These are phyloP conservation scores for Yamadazyma olivae DNA, from an alignment of 805 yeast species.

Conservation along the genomic window DNA sequence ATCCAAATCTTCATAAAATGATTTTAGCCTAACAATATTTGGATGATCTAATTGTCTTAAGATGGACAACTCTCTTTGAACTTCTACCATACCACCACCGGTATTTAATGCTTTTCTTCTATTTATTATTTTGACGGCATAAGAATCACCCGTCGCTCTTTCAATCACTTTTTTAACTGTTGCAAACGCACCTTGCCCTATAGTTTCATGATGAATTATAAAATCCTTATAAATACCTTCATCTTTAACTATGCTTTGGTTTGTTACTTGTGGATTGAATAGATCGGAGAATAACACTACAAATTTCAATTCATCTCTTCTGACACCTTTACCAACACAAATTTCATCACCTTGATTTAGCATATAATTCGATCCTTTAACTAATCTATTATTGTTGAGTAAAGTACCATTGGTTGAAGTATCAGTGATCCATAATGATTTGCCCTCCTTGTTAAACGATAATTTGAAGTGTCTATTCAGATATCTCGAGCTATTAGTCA, in stretches of 20 bases:
- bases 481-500: slow-evolving; percentile 58
- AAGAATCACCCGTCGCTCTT: slow-evolving; percentile 78
- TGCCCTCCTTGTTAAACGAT: slow-evolving; percentile 60
- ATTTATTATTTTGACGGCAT: slow-evolving; percentile 87
- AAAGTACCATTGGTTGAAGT: slow-evolving; percentile 90
- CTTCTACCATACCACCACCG: slow-evolving; percentile 66
- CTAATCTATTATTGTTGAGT: slow-evolving; percentile 70
- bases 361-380: slow-evolving; percentile 75
- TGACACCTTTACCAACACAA: slow-evolving; percentile 82
- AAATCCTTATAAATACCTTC: slow-evolving; percentile 68
- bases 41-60: slow-evolving; percentile 77
- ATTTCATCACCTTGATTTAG: slow-evolving; percentile 92
- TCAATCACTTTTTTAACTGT: slow-evolving; percentile 90
- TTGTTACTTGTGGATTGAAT: slow-evolving; percentile 30
- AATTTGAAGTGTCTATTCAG: slow-evolving; percentile 73
- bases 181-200: slow-evolving; percentile 99
- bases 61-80: slow-evolving; percentile 80
- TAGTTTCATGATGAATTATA: slow-evolving; percentile 76
- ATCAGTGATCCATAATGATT: slow-evolving; percentile 64
- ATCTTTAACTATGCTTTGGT: slow-evolving; percentile 27
- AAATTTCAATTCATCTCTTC: slow-evolving; percentile 58
- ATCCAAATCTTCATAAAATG: slow-evolving; percentile 79
- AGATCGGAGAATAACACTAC: slow-evolving; percentile 47
- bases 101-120: slow-evolving; percentile 70
- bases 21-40: slow-evolving; percentile 77